A percentile compares a stretch with the other conserved stretches of the same genome.
Conservation (phyloP, 2,329 filamentous ascomycete species). For the Onygenales sp. region DNA sequence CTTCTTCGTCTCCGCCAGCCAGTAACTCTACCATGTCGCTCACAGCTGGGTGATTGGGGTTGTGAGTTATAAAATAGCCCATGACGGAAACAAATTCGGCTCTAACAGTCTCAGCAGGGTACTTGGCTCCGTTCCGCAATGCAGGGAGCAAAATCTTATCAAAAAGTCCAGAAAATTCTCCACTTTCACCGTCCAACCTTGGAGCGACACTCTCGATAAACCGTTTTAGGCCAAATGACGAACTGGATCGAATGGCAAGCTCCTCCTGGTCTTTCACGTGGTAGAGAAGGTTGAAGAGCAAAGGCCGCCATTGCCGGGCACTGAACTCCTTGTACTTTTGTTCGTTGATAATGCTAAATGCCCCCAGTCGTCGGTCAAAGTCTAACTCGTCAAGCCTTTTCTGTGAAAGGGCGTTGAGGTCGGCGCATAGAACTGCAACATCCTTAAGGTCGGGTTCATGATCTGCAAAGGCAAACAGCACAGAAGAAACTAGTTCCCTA, state of each 20-base stretch:
- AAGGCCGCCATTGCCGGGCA: constrained; percentile 70
- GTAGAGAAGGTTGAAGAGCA: constrained; percentile 83
- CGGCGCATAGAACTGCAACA: constrained; percentile 61
- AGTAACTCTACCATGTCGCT: constrained; percentile 65
- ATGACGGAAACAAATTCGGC: constrained; percentile 73
- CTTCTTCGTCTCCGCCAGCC: constrained; percentile 62
- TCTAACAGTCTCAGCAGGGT: constrained; percentile 73
- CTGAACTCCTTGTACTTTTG: constrained; percentile 51
- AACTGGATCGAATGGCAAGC: constrained; percentile 73
- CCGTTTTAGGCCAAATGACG: constrained; percentile 67
- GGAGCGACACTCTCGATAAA: constrained; percentile 59
- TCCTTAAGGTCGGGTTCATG: constrained; percentile 52
- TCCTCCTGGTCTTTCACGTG: constrained; percentile 82
- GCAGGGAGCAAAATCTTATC: constrained; percentile 60
- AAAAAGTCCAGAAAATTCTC: constrained; percentile 50
- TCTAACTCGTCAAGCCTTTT: constrained; percentile 74
- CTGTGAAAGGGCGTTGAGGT: constrained; percentile 69
- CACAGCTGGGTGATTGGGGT: constrained; percentile 61
- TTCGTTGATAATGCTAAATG: constrained; percentile 64
- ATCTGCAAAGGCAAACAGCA: constrained; percentile 61
- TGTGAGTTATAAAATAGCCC: constrained; percentile 63
- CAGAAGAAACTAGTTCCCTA: constrained; percentile 61
- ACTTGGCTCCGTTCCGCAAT: constrained; percentile 64
- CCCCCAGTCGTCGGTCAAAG: constrained; percentile 69
- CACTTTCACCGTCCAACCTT: constrained; percentile 31